Base-by-base conservation (phyloP, 78 protist genomes). In the Tieghemostelium lacteum region DNA sequence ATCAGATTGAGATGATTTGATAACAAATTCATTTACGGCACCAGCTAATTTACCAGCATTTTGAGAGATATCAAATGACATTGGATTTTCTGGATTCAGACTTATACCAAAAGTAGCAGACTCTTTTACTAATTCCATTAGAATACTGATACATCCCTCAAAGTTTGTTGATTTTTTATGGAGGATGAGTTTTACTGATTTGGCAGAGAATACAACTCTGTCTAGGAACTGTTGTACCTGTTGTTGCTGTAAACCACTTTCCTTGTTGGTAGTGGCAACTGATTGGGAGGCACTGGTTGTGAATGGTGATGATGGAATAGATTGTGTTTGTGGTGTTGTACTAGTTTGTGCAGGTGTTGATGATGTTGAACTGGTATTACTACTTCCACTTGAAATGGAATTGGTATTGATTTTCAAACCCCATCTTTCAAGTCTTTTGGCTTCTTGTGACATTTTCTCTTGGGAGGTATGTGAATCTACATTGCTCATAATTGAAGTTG, bases 11-110 rank as follows among this genome's bases (percentile, higher is more conserved):
- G 26, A 16, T 12, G 58, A 29, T 24, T 72, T 72, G 6, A 31
- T 72, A 2, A 78, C 88, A 0, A 78, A 28, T 40, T 78, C 88
- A 45, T 78, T 78, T 60, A 78, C 88, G 42, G 88, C 88, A 67
- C 74, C 88, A 39, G 88, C 88, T 1, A 78, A 24, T 55, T 29
- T 49, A 55, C 77, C 88, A 17, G 88, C 74, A 26, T 57, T 29
- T 36, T 78, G 88, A 33, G 88, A 78, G 64, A 78, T 78, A 52
- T 78, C 88, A 24, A 78, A 78, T 2, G 67, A 45, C 29, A 78
- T 66, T 33, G 88, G 67, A 1, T 37, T 40, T 20, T 57, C 74
- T 29, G 74, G 28, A 17, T 71, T 39, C 40, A 78, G 75, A n/a
- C 26, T 3, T 28, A 78, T 34, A n/a, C 69, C 88, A 37, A 78